Conservation (phyloP, 2,329 filamentous ascomycete genomes). For the Canariomyces notabilis region DNA sequence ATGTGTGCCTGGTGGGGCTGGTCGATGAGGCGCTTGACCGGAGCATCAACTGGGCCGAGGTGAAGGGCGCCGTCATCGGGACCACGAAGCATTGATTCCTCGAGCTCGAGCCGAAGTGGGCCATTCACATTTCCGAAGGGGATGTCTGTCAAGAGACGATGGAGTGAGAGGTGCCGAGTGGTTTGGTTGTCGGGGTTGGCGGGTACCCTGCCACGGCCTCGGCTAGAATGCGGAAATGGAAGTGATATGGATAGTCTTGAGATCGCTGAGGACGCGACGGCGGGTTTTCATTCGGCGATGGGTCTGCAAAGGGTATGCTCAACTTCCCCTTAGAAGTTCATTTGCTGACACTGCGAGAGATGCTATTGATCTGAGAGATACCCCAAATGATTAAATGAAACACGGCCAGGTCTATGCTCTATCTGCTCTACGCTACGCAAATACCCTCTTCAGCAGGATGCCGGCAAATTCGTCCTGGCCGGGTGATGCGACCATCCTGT, state of each 20-base stretch:
- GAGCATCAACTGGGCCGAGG: conserved; percentile 89
- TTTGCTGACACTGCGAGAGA: conserved; percentile 21
- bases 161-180: no score
- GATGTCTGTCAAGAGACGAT: no score
- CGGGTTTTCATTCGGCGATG: no score
- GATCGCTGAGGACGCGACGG: no score
- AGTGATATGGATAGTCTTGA: no score
- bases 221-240: no score
- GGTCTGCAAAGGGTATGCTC: conserved; percentile 17
- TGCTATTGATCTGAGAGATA: conserved; percentile 16
- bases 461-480: conserved; percentile 63
- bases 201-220: no score
- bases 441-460: conserved; percentile 61
- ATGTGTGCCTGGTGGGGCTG: conserved; percentile 83
- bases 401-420: conserved; percentile 7
- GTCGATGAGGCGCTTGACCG: conserved; percentile 85
- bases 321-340: neutral
- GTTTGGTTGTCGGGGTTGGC: no score
- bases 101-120: neutral
- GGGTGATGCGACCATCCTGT: conserved; percentile 65
- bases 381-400: conserved; percentile 12
- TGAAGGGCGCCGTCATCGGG: conserved; percentile 78
- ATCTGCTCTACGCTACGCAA: conserved; percentile 39
- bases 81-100: conserved; percentile 75
- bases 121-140: no score